Base-by-base conservation (phyloP, 306 rosid species). In the Prosopis cineraria region DNA sequence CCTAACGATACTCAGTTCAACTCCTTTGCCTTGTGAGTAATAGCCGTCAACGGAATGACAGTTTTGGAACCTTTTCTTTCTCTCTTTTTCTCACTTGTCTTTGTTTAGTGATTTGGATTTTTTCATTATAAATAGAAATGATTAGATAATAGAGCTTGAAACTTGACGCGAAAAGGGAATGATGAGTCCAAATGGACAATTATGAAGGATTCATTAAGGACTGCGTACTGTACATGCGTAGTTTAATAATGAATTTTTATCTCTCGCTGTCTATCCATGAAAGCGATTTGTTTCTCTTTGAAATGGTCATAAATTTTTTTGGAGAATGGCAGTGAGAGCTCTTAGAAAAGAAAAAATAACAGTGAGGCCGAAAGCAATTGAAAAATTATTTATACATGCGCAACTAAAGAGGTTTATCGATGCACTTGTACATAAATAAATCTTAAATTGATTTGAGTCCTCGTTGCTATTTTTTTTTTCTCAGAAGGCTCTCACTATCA, bases 111-210 rank as follows among this genome's bases (percentile, higher is more conserved):
- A 7, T 56, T 71, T 75, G n/a, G n/a, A n/a, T n/a, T 62, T 52
- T 25, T 13, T 58, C 34, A 34, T 48, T 12, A 52, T 12, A 52
- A 52, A 20, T 5, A 25, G 11, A 52, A 64, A 58, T 20, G 45
- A 74, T 24, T 80, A 22, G 36, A 68, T 73, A 74, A 75, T 40
- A 65, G n/a, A 70, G 58, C 63, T 37, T 62, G 68, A 33, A 59
- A 55, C 77, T 67, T 67, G 71, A 25, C 52, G 31, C 68, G 80
- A 52, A 80, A 73, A 62, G 33, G 72, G 40, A 9, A 36, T 17
- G 63, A 79, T 14, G 76, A 81, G 74, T 85, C 88, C 88, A 85
- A 75, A 82, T 81, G 86, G 88, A 52, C 41, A 59, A 36, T 69
- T 56, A 77, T 44, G 24, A 44, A 45, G 25, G 31, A 10, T 78